Evolutionary conservation across 2,329 filamentous ascomycete species (phyloP).

Genomic region (Teratosphaeria zuluensis): DNA sequence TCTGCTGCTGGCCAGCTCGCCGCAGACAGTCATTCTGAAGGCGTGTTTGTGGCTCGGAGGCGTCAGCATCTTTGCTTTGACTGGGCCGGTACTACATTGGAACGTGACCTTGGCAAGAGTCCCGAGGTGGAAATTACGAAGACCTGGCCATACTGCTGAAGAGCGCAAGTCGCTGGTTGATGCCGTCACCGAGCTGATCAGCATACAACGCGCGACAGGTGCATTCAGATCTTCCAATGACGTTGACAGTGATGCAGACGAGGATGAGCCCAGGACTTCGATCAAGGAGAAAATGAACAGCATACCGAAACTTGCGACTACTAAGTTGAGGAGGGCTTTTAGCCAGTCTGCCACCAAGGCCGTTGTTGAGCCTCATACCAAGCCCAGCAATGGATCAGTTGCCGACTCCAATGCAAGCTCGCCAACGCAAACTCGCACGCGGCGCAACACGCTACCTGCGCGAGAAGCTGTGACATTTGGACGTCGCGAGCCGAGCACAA

Average conservation of each 20-base stretch:
- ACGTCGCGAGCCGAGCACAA: constrained; percentile 2
- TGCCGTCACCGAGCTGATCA: constrained; percentile 28
- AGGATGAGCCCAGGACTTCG: constrained; percentile 25
- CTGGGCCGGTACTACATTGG: constrained; percentile 67
- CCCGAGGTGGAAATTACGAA: constrained; percentile 80
- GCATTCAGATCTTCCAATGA: constrained; percentile 15
- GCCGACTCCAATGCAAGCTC: neutral
- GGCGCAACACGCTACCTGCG: constrained; percentile 18
- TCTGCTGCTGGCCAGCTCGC: constrained; percentile 62
- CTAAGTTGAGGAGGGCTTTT: constrained; percentile 5
- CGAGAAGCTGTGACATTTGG: constrained; percentile 5
- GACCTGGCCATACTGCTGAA: constrained; percentile 37
- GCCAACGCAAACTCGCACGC: constrained; percentile 1
- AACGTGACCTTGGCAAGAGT: constrained; percentile 78
- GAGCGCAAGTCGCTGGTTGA: constrained; percentile 35
- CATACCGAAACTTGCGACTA: constrained; percentile 5
- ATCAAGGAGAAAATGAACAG: constrained; percentile 14
- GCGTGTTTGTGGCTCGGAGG: constrained; percentile 51
- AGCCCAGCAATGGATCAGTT: constrained; percentile 1
- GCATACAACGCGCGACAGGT: constrained; percentile 20
- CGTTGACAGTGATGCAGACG: constrained; percentile 39
- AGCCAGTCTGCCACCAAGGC: constrained; percentile 11
- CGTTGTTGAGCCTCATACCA: constrained; percentile 11
- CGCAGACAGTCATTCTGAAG: constrained; percentile 35
- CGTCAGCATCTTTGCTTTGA: constrained; percentile 61